Evolutionary conservation across 2,329 filamentous ascomycete species (phyloP), one percentile per base, ranked within the genome.

Genomic region (Penicillium sp.): DNA sequence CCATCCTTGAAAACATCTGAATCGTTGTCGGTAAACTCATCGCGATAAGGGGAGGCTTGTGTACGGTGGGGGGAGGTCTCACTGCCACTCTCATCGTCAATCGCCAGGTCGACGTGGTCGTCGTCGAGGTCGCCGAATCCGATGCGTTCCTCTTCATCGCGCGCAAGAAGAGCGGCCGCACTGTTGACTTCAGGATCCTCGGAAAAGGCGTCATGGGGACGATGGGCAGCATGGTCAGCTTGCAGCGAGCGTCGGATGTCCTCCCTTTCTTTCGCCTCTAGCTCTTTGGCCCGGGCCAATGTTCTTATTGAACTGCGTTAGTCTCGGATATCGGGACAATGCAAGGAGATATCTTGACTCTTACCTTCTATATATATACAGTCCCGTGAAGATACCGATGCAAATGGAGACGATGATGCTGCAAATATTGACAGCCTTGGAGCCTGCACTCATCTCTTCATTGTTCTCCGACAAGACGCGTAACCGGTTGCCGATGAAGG

Each of bases 401-500:
- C 80, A 62, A 43, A 80, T 79, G 24, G 88, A 85, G 50, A 90
- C 68, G 13, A 81, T 64, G 68, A 97, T 96, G 71, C 83, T 85
- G 22, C 84, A 69, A 66, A 95, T 95, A 70, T 93, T 95, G 61
- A 97, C 75, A 26, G 82, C 77, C 67, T 90, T 93, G 55, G 87
- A 87, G 55, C 78, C 77, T 3, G 78, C 70, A 53, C 86, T 83
- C 91, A 97, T 96, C 58, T 85, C 80, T 63, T 87, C 88, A 54
- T 84, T 86, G 49, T 81, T 79, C 61, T 95, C 87, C 15, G 87
- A 88, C 31, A 98, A 80, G 45, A 84, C 76, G 38, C 88, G 88
- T 15, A 98, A 75, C 48, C 89, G 80, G 62, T 81, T 84, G 53
- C 93, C 93, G 61, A 98, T 88, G 71, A 96, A 98, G 60, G 95